A percentile compares a stretch with the other conserved stretches of the same genome.
Conservation (phyloP, 78 protist genomes). For the Capsaspora owczarzaki region DNA sequence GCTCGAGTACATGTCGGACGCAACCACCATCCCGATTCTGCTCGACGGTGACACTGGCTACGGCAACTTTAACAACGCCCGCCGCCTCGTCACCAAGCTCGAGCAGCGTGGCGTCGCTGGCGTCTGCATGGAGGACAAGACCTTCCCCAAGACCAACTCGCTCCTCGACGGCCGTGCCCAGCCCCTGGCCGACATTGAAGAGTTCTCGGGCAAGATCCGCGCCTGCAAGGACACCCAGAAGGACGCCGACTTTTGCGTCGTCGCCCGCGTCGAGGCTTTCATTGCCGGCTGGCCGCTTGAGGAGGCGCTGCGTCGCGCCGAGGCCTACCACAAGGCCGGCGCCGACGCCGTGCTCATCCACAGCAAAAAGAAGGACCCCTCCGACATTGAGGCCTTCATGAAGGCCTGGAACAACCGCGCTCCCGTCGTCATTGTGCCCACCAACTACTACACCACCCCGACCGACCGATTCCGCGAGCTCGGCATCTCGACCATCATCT, state of each 20-base stretch:
- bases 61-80: slow-evolving; percentile 52
- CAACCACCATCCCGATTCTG: slow-evolving; percentile 56
- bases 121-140: slow-evolving; percentile 63
- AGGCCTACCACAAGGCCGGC: slow-evolving; percentile 24
- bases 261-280: slow-evolving; percentile 60
- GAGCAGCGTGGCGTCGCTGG: slow-evolving; percentile 62
- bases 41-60: slow-evolving; percentile 69
- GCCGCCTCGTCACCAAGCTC: slow-evolving; percentile 38
- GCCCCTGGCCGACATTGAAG: slow-evolving; percentile 52
- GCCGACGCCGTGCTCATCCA: slow-evolving; percentile 54
- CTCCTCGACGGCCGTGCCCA: slow-evolving; percentile 42
- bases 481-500: slow-evolving; percentile 34
- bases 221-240: slow-evolving; percentile 34
- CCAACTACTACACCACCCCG: slow-evolving; percentile 46
- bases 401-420: slow-evolving; percentile 32
- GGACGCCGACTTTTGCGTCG: slow-evolving; percentile 41
- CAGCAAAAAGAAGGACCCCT: slow-evolving; percentile 42
- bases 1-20: slow-evolving; percentile 41
- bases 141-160: slow-evolving; percentile 52
- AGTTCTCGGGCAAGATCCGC: slow-evolving; percentile 42
- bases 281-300: slow-evolving; percentile 62
- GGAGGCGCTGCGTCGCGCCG: slow-evolving; percentile 47
- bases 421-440: slow-evolving; percentile 59
- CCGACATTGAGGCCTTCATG: slow-evolving; percentile 46
- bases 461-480: slow-evolving; percentile 27